Conservation (phyloP, 768 basidiomycete species). For the Sporobolomyces roseus region DNA sequence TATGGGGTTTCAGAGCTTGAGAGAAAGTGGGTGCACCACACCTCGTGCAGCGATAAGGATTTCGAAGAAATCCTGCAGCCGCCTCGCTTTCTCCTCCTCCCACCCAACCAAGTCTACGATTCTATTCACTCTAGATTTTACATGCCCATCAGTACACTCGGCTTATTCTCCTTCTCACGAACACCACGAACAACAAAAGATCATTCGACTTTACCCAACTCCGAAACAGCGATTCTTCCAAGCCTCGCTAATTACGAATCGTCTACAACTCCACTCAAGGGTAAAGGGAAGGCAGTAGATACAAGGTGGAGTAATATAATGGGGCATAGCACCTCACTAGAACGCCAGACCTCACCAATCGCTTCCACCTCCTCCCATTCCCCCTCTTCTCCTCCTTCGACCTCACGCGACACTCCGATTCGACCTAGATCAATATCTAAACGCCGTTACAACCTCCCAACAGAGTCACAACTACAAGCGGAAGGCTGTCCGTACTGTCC, state of each 20-base stretch:
- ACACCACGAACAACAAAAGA: not conserved
- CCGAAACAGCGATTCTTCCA: no score
- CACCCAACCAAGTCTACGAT: not conserved
- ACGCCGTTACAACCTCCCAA: not conserved
- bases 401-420: not conserved
- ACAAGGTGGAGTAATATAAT: not conserved
- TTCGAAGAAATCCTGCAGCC: no score
- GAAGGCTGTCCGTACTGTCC: slow-evolving; percentile 6
- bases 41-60: no score
- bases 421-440: not conserved
- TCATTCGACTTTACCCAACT: no score
- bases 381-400: not conserved
- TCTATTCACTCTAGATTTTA: not conserved
- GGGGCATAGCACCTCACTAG: not conserved
- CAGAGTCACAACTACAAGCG: not conserved
- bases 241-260: not conserved
- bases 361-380: not conserved
- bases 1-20: no score
- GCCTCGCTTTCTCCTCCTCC: not conserved
- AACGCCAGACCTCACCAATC: not conserved
- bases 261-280: not conserved
- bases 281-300: not conserved
- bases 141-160: not conserved
- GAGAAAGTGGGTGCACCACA: no score
- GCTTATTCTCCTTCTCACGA: slow-evolving; percentile 1